Conservation (phyloP, 1,284 basidiomycete genomes). For the Wolfiporia cocos region DNA sequence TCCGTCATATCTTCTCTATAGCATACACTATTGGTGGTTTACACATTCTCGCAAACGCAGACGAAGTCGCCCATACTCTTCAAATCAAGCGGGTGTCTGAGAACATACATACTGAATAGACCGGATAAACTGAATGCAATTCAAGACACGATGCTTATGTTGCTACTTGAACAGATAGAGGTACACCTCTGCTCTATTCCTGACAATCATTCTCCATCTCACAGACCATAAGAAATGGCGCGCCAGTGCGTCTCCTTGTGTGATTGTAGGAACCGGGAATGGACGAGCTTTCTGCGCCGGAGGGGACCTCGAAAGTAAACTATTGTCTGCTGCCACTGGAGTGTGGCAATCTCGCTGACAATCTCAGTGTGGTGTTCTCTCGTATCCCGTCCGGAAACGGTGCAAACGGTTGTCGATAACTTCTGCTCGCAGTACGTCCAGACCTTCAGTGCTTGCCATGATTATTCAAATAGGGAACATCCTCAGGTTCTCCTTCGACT, state of each 20-base stretch:
- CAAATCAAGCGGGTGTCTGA: slow-evolving; percentile 55
- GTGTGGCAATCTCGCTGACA: slow-evolving; percentile 21
- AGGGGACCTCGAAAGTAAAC: slow-evolving; percentile 84
- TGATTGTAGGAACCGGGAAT: slow-evolving; percentile 74
- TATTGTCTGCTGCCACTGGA: slow-evolving; percentile 2
- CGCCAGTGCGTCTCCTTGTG: slow-evolving; percentile 63
- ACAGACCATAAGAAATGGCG: slow-evolving; percentile 65
- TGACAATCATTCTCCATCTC: neutral
- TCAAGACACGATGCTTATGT: slow-evolving; percentile 76
- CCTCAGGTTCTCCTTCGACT: slow-evolving; percentile 83
- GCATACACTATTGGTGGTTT: slow-evolving; percentile 6
- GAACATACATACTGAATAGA: slow-evolving; percentile 79
- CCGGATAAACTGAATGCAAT: slow-evolving; percentile 85
- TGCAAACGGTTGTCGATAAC: slow-evolving; percentile 68
- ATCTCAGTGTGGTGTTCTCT: slow-evolving; percentile 52
- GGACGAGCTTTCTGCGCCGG: slow-evolving; percentile 92
- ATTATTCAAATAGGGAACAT: slow-evolving; percentile 9
- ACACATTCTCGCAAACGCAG: slow-evolving; percentile 1
- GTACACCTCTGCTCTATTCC: slow-evolving; percentile 31
- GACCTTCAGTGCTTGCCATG: neutral
- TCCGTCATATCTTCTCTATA: no score
- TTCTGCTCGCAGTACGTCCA: slow-evolving; percentile 81
- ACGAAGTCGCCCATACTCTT: slow-evolving; percentile 60
- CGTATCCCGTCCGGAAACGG: slow-evolving; percentile 45
- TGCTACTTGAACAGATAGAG: slow-evolving; percentile 70